A percentile compares a stretch with the other conserved stretches of the same genome.
Conservation (phyloP, 805 yeast species). For the Starmerella khaoyaiensis region DNA sequence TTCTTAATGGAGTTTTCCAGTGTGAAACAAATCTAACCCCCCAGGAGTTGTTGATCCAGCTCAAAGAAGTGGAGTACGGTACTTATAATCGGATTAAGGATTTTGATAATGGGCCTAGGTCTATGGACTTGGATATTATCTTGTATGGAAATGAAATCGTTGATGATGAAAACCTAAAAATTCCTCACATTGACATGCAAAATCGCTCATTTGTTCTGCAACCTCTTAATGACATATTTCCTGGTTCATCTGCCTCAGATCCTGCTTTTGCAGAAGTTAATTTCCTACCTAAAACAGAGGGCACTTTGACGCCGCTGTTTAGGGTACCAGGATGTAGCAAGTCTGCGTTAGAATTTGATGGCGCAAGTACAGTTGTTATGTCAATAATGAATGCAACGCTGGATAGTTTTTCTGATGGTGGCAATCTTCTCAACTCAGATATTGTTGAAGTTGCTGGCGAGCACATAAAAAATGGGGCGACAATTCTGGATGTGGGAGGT, state of each 20-base stretch:
- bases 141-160: slow-evolving; percentile 49
- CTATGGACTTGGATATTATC: slow-evolving; percentile 79
- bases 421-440: slow-evolving; percentile 29
- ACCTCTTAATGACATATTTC: slow-evolving; percentile 72
- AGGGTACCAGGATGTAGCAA: not conserved
- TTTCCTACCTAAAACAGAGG: slow-evolving; percentile 3
- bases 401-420: slow-evolving; percentile 92
- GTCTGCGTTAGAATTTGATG: slow-evolving; percentile 1
- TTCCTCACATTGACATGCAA: slow-evolving; percentile 82
- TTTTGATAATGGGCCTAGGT: slow-evolving; percentile 82
- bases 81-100: slow-evolving; percentile 57
- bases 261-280: not conserved
- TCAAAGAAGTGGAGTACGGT: slow-evolving; percentile 70
- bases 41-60: slow-evolving; percentile 40
- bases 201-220: slow-evolving; percentile 82
- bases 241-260: slow-evolving; percentile 26
- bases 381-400: slow-evolving; percentile 83
- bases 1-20: slow-evolving; percentile 71
- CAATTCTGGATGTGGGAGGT: slow-evolving; percentile 84
- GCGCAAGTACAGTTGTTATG: slow-evolving; percentile 55
- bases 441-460: slow-evolving; percentile 26
- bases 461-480: slow-evolving; percentile 46
- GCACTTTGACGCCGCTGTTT: slow-evolving; percentile 6
- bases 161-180: slow-evolving; percentile 44
- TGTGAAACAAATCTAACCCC: slow-evolving; percentile 54